Conservation (phyloP, 2,329 filamentous ascomycete species). For the Cercospora berteroae region DNA sequence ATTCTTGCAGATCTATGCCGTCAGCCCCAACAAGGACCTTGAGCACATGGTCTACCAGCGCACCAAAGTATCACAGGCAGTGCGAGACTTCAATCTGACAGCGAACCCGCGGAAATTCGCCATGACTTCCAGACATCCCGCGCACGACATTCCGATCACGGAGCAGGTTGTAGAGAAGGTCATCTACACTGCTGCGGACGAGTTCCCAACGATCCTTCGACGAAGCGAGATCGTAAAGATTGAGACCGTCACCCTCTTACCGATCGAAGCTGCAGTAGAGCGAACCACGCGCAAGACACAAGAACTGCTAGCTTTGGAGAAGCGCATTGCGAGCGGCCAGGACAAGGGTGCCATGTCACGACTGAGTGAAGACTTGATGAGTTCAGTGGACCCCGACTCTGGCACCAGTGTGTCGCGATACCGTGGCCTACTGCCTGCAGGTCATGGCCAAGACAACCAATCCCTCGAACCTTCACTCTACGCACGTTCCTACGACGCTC, state of each 20-base stretch:
- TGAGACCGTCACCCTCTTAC: conserved; percentile 64
- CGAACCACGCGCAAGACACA: conserved; percentile 86
- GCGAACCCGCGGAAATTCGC: conserved; percentile 77
- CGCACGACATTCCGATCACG: conserved; percentile 59
- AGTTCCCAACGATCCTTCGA: conserved; percentile 86
- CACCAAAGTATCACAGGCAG: conserved; percentile 75
- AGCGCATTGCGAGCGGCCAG: conserved; percentile 59
- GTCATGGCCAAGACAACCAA: conserved; percentile 42
- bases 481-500: conserved; percentile 40
- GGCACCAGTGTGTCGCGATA: conserved; percentile 79
- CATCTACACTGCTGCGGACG: conserved; percentile 76
- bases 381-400: conserved; percentile 71
- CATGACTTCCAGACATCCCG: conserved; percentile 68
- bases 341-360: conserved; percentile 62
- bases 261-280: conserved; percentile 85
- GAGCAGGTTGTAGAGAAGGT: conserved; percentile 81
- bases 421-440: conserved; percentile 65
- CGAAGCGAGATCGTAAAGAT: conserved; percentile 77
- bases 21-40: conserved; percentile 80
- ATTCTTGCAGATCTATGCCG: conserved; percentile 76
- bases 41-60: conserved; percentile 82
- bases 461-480: conserved; percentile 32
- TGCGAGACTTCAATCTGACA: conserved; percentile 82
- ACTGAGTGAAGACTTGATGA: conserved; percentile 71
- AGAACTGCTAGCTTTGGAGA: conserved; percentile 75